Evolutionary conservation across 805 yeast species (phyloP), one percentile per base, ranked within the genome.

Genomic region (Suhomyces sp.): DNA sequence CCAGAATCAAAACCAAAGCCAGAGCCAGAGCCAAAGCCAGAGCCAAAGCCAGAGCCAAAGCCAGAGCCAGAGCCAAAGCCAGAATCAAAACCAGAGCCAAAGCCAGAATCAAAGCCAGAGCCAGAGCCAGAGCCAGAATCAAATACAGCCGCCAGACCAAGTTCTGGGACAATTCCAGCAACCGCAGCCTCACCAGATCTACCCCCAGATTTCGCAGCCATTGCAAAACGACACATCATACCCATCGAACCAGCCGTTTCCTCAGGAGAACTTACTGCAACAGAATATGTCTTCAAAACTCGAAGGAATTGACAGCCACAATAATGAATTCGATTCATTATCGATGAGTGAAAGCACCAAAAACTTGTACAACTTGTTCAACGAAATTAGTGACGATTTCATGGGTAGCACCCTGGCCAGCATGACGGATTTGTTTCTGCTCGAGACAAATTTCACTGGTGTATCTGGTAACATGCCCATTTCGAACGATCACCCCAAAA

Each of bases 351-450:
- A 66, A 39, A 66, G 70, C 48, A 62, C 70, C 37, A 67, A 63
- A 46, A 68, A 63, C 53, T 54, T 68, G 41, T 67, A 63, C 55
- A 66, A 66, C 48, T 55, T 67, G 46, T 67, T 68, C 54, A 60
- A 62, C 37, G 67, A 66, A 47, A 59, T 65, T 39, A 58, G 58
- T 45, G 65, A 64, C 49, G 67, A 64, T 43, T 57, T 60, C 29
- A 48, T 29, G 35, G 46, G 49, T 1, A 22, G 41, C 20, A 44
- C 35, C 9, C 43, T 46, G 21, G 41, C 40, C 17, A 46, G 47
- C 46, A 47, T 65, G 47, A 60, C 66, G 6, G 65, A 66, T 52
- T 57, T 67, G 50, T 57, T 66, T 37, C 41, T 13, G 41, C 41
- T 37, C n/a, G 41, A 37, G 22, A 17, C 41, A 19, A 68, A 62